Evolutionary conservation across 176 grass and related monocot species (phyloP), one percentile per base, ranked within the genome.

Genomic region (Hordeum vulgare): DNA sequence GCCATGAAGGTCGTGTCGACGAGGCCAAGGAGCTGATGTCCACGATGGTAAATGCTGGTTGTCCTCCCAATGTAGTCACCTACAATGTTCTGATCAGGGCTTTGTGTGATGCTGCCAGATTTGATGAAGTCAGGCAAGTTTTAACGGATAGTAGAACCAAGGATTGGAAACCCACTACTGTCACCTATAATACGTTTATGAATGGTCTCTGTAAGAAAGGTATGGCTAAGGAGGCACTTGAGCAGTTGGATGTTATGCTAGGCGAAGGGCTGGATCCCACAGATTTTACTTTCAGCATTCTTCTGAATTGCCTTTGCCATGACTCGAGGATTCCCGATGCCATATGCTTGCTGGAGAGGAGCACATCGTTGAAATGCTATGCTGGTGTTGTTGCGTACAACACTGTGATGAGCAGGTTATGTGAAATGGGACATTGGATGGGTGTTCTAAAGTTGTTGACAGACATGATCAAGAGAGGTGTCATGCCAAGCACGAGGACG

Each of bases 111-210:
- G 67, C 53, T 8, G 83, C 12, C 34, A 92, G 75, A 53, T 91
- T 94, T 59, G 85, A 91, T 66, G 89, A 97, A 64, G 87, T 90
- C 49, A 28, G 78, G 20, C 71, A 90, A 33, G 17, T 97, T 80
- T 71, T 94, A 26, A 35, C 1, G 9, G 94, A 94, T 15, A 89
- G 84, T 77, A 44, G 37, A 65, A 31, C 15, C 6, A 97, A 90
- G 65, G 83, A 75, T 45, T 92, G 84, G 85, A 80, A 80, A 10
- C 92, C 90, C 71, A 92, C 66, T 66, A 67, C 92, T n/a, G 68
- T 92, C 31, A 94, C 86, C 54, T 92, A 97, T 60, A 97, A 94
- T 75, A 94, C 84, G 6, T 94, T 92, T 61, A 97, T 94, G 90
- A 62, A 94, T 63, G 94, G 92, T 42, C 88, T 97, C 39, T 90